Percentiles rank a stretch among this genome's conserved stretches.
Conservation (phyloP, 495 filamentous ascomycete genomes). For the Podospora appendiculata region DNA sequence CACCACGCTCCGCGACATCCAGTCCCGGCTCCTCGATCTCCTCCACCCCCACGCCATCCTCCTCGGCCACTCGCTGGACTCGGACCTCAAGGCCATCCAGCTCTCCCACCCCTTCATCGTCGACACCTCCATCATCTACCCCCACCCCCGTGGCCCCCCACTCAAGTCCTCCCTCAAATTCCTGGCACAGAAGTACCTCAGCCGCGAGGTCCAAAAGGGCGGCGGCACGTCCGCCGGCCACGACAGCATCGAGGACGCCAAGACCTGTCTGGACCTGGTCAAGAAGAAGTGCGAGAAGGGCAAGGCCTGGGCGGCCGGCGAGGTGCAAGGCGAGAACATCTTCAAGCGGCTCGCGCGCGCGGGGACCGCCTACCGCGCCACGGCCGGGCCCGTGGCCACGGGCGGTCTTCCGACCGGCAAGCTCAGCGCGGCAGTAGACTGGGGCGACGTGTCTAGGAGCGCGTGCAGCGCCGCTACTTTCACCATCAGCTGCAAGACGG, state of each 20-base stretch:
- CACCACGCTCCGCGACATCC: constrained; percentile 79
- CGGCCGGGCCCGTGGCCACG: constrained; percentile 40
- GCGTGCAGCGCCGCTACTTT: constrained; percentile 64
- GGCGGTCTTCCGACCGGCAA: constrained; percentile 46
- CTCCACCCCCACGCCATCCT: constrained; percentile 72
- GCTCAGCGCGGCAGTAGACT: constrained; percentile 79
- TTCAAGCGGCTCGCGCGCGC: constrained; percentile 72
- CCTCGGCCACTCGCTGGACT: constrained; percentile 85
- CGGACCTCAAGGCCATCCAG: constrained; percentile 75
- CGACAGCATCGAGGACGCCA: constrained; percentile 86
- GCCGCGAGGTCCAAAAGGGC: constrained; percentile 78
- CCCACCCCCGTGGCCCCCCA: constrained; percentile 40
- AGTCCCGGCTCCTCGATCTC: constrained; percentile 62
- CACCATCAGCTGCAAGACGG: constrained; percentile 63
- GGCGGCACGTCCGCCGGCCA: constrained; percentile 55
- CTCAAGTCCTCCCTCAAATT: constrained; percentile 73
- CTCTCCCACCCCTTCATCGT: constrained; percentile 88
- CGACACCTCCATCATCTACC: constrained; percentile 81
- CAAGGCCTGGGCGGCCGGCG: constrained; percentile 68
- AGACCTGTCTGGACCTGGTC: constrained; percentile 81
- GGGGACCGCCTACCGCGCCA: constrained; percentile 40
- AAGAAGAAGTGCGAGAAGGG: constrained; percentile 95
- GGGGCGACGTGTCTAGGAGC: constrained; percentile 70
- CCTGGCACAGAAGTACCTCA: constrained; percentile 71
- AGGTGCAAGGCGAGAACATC: constrained; percentile 69